A percentile compares a stretch with the other conserved stretches of the same genome.
Conservation (phyloP, 1,284 basidiomycete species). For the Sporisorium scitamineum region DNA sequence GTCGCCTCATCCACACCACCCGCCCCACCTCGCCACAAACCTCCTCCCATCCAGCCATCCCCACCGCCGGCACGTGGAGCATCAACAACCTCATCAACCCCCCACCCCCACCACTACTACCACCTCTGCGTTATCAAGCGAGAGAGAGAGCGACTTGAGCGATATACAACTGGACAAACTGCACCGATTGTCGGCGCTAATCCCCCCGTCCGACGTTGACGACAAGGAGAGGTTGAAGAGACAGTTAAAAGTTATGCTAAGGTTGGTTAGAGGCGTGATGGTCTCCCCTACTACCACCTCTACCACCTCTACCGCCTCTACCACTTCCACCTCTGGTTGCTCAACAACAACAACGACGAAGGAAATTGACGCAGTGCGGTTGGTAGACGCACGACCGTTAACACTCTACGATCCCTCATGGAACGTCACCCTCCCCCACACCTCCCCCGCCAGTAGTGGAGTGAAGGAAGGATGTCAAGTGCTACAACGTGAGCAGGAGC, state of each 20-base stretch:
- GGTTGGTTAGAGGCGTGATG: conserved; percentile 27
- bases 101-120: background rate
- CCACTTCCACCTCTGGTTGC: too few relatives aligned
- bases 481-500: conserved; percentile 17
- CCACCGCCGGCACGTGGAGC: conserved; percentile 32
- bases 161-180: conserved; percentile 38
- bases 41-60: conserved; percentile 25
- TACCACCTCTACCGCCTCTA: too few relatives aligned
- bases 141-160: conserved; percentile 2
- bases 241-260: conserved; percentile 20
- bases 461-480: background rate
- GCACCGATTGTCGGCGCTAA: conserved; percentile 40
- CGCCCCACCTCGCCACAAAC: background rate
- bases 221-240: conserved; percentile 21
- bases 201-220: conserved; percentile 10
- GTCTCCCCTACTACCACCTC: too few relatives aligned
- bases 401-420: conserved; percentile 6
- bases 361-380: background rate
- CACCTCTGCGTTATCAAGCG: background rate
- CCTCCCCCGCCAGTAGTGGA: background rate
- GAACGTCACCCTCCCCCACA: background rate
- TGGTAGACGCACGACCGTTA: conserved; percentile 26
- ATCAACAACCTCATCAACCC: conserved; percentile 10
- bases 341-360: too few relatives aligned
- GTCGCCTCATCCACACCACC: background rate